Conservation (phyloP, 1,284 basidiomycete species). For the Cutaneotrichosporon cavernicola region DNA sequence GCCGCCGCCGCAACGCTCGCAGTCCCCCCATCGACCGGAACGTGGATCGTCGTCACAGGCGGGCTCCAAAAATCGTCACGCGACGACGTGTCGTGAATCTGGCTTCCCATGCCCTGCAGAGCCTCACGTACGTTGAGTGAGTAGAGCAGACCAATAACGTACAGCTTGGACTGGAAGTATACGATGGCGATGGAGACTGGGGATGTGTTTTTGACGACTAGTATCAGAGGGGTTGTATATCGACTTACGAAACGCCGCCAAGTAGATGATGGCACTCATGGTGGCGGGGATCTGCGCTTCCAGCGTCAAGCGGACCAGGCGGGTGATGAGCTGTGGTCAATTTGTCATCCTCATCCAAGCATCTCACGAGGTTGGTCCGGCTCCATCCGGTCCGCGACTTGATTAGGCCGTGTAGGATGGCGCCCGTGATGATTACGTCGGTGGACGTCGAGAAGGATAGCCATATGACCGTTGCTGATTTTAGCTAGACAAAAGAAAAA, state of each 20-base stretch:
- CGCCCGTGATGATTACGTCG: conserved; percentile 36
- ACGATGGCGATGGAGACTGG: conserved; percentile 34
- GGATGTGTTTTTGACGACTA: conserved; percentile 22
- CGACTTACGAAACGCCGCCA: conserved; percentile 34
- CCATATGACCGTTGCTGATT: neutral
- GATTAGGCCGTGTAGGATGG: conserved; percentile 33
- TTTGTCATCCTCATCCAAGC: too few relatives aligned
- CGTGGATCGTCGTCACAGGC: neutral
- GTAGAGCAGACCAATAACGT: conserved; percentile 37
- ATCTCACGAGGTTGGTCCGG: conserved; percentile 33
- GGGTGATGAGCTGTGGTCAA: conserved; percentile 27
- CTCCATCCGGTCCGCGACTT: conserved; percentile 39
- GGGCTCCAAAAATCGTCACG: neutral
- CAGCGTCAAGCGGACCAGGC: conserved; percentile 37
- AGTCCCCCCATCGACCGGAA: neutral
- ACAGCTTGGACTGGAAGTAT: conserved; percentile 34
- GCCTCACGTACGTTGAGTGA: conserved; percentile 33
- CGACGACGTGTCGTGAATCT: neutral
- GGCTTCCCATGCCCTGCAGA: neutral
- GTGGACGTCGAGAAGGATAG: conserved; percentile 21
- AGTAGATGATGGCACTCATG: conserved; percentile 30
- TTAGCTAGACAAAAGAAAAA: neutral
- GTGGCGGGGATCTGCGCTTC: conserved; percentile 41
- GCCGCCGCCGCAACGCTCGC: neutral
- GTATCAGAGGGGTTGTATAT: neutral